Percentiles rank a stretch among this genome's conserved stretches.
Evolutionary conservation across 169 alveolate species (phyloP).

Genomic region (Babesia divergens): DNA sequence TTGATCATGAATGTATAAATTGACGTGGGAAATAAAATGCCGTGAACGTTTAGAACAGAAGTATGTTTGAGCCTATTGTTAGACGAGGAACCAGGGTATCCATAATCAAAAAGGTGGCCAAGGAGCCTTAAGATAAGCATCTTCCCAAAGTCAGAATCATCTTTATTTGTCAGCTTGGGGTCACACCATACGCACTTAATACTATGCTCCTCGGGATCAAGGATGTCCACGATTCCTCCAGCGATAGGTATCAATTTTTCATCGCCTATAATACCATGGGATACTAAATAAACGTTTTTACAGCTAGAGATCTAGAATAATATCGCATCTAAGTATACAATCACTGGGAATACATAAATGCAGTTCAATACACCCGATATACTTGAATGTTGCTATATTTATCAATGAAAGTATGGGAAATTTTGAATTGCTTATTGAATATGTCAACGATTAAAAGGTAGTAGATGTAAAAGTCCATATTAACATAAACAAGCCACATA

Average conservation of each 20-base stretch:
- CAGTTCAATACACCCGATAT: too few relatives aligned
- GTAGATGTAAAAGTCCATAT: too few relatives aligned
- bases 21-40: conserved; percentile 54
- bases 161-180: conserved; percentile 52
- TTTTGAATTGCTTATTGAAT: too few relatives aligned
- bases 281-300: background rate
- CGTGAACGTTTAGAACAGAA: conserved; percentile 52
- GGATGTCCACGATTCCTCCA: conserved; percentile 52
- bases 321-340: too few relatives aligned
- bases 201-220: conserved; percentile 67
- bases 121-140: conserved; percentile 33
- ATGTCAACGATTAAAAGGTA: too few relatives aligned
- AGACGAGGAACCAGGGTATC: conserved; percentile 51
- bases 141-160: conserved; percentile 45
- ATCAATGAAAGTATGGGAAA: too few relatives aligned
- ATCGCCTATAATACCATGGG: background rate
- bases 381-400: too few relatives aligned
- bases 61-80: conserved; percentile 54
- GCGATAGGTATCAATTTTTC: conserved; percentile 44
- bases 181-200: conserved; percentile 59
- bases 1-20: conserved; percentile 41
- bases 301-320: too few relatives aligned
- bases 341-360: too few relatives aligned
- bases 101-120: conserved; percentile 59
- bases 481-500: too few relatives aligned